Evolutionary conservation across 495 filamentous ascomycete genomes (phyloP).

Genomic region (Penicillium ochrochloron): DNA sequence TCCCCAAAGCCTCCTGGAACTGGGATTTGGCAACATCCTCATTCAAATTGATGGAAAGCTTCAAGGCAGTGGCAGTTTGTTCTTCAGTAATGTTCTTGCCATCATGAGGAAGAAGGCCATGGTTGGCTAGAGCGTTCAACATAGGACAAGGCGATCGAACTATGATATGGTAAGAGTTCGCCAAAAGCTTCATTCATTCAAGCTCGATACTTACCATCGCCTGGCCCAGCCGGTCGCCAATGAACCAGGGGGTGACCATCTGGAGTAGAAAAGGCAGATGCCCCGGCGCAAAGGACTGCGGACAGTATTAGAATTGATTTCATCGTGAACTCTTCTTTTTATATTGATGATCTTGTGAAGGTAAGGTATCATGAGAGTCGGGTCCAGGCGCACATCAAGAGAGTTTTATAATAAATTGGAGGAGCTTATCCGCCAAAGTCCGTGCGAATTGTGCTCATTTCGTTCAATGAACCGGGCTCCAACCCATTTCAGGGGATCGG

Average conservation of each 20-base stretch:
- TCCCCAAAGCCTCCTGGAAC: background rate
- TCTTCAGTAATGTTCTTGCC: background rate
- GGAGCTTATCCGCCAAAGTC: background rate
- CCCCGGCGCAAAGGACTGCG: background rate
- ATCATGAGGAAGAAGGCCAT: background rate
- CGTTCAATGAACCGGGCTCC: background rate
- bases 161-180: background rate
- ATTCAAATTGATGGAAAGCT: background rate
- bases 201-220: slow-evolving; percentile 1
- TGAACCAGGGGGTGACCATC: background rate
- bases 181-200: background rate
- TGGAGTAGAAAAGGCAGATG: background rate
- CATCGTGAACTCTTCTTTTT: background rate
- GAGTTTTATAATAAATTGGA: background rate
- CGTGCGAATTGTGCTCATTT: background rate
- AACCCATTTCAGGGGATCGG: background rate
- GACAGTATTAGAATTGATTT: background rate
- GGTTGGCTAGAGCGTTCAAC: slow-evolving; percentile 5
- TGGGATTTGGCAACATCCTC: background rate
- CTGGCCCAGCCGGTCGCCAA: background rate
- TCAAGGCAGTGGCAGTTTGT: background rate
- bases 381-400: background rate
- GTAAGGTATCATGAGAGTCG: background rate
- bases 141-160: slow-evolving; percentile 2
- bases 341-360: background rate